These are phyloP conservation scores for Alternaria longipes DNA, from an alignment of 2,329 filamentous ascomycete species.

Conservation along the genomic window DNA sequence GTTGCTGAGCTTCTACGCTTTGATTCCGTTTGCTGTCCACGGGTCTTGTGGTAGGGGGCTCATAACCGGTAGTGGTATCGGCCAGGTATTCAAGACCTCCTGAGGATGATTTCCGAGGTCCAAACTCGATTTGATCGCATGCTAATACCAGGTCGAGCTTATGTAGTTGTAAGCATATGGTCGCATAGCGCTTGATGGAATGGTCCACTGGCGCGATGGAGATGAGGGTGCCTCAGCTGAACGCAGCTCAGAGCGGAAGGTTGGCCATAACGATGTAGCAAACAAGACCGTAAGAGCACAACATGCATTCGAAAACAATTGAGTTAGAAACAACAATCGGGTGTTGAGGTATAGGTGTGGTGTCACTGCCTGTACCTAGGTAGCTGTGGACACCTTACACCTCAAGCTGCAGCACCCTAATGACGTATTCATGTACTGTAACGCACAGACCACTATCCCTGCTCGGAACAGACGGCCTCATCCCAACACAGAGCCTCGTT, in stretches of 20 bases:
- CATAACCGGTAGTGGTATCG: neutral
- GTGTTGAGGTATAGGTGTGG: neutral
- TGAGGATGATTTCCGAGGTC: neutral
- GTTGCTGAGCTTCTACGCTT: neutral
- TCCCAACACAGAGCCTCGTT: neutral
- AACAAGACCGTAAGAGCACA: neutral
- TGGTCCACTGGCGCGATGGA: neutral
- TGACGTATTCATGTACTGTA: neutral
- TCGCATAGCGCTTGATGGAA: neutral
- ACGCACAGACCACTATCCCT: slow-evolving; percentile 9
- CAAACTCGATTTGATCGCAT: neutral
- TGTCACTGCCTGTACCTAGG: neutral
- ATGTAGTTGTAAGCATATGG: neutral
- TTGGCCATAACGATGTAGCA: neutral
- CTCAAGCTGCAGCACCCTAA: neutral
- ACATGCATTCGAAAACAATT: neutral
- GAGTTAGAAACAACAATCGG: neutral
- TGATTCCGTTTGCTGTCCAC: neutral
- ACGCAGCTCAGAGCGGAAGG: neutral
- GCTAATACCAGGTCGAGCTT: neutral
- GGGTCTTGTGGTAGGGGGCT: neutral
- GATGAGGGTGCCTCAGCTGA: neutral
- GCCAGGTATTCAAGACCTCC: neutral
- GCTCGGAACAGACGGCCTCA: slow-evolving; percentile 1
- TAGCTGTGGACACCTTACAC: slow-evolving; percentile 1